Evolutionary conservation across 2,329 filamentous ascomycete genomes (phyloP), one percentile per base, ranked within the genome.

Genomic region (Xylaria sp.): DNA sequence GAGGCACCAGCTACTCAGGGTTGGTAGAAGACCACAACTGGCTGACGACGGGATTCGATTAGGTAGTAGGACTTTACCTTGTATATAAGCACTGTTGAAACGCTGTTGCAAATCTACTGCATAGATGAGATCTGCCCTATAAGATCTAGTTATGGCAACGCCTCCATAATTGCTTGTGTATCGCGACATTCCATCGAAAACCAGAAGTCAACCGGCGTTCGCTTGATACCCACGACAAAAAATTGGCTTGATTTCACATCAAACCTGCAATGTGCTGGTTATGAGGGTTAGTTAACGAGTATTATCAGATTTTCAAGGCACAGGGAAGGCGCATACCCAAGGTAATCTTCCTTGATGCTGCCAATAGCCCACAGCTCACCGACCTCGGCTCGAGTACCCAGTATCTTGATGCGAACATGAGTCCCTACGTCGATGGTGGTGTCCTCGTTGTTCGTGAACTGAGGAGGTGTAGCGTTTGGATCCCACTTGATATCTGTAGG

Each of bases 331-430:
- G 60, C 60, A 57, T 82, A 89, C 88, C 88, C 88, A 42, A 90
- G 82, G 73, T 89, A 90, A 73, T 90, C 88, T 74, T 90, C 94
- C 79, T 96, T 97, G 81, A 99, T 97, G 70, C 92, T 98, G 64
- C 94, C 95, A 77, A 99, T 96, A 38, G 94, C 95, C 84, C 91
- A 97, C 86, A 99, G 96, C 76, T 92, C 90, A 66, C 92, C 92
- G 54, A 98, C 92, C 76, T 98, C 95, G 67, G 92, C 94, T 78
- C 96, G 88, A 53, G 94, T 91, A 78, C 95, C 95, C 71, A 97
- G 92, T 67, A 99, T 89, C 80, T 97, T 97, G 68, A 98, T 87
- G 49, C 95, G 91, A 67, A 99, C 88, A 71, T 97, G 94, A 15
- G 94, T 96, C 50, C 93, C 92, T 63, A 93, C 92, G 79, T 98